Percentiles rank a stretch among this genome's conserved stretches.
Conservation (phyloP, 73 alveolate genomes). For the Symbiodinium natans region DNA sequence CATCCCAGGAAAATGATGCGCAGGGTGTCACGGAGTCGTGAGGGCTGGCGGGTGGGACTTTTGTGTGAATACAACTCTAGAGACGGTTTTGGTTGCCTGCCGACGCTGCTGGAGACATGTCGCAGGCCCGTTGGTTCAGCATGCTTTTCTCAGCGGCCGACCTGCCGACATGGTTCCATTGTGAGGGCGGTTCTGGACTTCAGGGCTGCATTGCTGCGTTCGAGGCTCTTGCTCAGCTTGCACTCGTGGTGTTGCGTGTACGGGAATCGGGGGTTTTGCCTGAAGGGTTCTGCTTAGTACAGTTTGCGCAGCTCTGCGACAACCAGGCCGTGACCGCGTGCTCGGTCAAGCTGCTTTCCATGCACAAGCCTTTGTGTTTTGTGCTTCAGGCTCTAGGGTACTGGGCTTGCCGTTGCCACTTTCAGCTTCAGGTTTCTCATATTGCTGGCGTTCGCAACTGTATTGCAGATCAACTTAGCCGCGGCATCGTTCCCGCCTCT, state of each 20-base stretch:
- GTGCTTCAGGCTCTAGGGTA: slow-evolving; percentile 17
- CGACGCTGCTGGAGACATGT: background rate
- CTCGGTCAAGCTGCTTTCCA: background rate
- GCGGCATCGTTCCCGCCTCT: background rate
- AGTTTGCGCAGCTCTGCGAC: background rate
- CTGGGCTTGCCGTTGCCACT: background rate
- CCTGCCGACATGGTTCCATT: background rate
- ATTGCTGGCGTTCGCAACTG: background rate
- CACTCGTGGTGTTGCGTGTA: background rate
- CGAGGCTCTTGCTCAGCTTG: slow-evolving; percentile 30
- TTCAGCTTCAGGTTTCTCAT: background rate
- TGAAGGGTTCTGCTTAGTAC: background rate
- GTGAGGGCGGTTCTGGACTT: background rate
- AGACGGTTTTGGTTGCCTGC: slow-evolving; percentile 2
- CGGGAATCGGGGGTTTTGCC: background rate
- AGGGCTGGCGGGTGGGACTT: too few species aligned
- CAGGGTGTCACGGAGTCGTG: too few species aligned
- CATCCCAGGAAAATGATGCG: too few species aligned
- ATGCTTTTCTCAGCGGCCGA: background rate
- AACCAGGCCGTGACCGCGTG: slow-evolving; percentile 10
- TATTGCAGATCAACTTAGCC: background rate
- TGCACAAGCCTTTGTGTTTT: background rate
- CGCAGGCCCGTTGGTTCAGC: background rate
- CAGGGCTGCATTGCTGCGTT: slow-evolving; percentile 22
- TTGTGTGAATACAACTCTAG: too few species aligned